phyloP scores from a whole-genome alignment of 1,284 basidiomycete genomes.

The Ustilago curta region DNA sequence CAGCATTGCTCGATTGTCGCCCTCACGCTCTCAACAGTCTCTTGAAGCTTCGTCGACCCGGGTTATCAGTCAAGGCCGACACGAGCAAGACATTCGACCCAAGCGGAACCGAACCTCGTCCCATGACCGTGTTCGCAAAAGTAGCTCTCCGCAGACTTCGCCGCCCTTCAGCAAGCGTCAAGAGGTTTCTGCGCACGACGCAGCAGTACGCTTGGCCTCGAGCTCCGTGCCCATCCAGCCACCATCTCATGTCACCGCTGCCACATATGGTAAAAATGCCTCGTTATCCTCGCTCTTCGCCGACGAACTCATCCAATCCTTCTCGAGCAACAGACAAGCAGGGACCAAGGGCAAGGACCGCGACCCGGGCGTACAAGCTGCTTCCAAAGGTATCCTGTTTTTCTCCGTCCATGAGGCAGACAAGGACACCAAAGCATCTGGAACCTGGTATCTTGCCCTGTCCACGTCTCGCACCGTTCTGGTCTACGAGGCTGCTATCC shows the following conservation, averaged over 20 bases:
- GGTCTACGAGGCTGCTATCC: slow-evolving; percentile 55
- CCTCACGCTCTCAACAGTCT: slow-evolving; percentile 1
- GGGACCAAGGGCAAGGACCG: slow-evolving; percentile 40
- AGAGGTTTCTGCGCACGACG: slow-evolving; percentile 29
- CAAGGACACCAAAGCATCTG: slow-evolving; percentile 46
- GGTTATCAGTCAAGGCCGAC: not conserved
- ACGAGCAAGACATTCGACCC: not conserved
- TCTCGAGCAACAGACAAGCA: slow-evolving; percentile 18
- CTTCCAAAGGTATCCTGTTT: slow-evolving; percentile 53
- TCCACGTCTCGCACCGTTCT: slow-evolving; percentile 50
- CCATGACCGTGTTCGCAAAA: not conserved
- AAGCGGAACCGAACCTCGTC: not conserved
- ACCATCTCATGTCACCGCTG: slow-evolving; percentile 16
- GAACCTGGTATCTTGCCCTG: slow-evolving; percentile 61
- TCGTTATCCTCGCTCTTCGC: slow-evolving; percentile 48
- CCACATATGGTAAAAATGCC: slow-evolving; percentile 21
- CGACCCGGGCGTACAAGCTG: slow-evolving; percentile 19
- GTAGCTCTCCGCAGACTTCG: slow-evolving; percentile 11
- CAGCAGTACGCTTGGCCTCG: slow-evolving; percentile 30
- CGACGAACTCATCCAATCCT: slow-evolving; percentile 39
- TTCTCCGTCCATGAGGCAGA: slow-evolving; percentile 56
- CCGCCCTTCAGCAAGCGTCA: slow-evolving; percentile 11
- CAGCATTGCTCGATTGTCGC: not conserved
- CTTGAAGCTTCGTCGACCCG: not conserved
- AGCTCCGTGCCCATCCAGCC: slow-evolving; percentile 51